Conservation (phyloP, 495 filamentous ascomycete species). For the Penicillium verhagenii region DNA sequence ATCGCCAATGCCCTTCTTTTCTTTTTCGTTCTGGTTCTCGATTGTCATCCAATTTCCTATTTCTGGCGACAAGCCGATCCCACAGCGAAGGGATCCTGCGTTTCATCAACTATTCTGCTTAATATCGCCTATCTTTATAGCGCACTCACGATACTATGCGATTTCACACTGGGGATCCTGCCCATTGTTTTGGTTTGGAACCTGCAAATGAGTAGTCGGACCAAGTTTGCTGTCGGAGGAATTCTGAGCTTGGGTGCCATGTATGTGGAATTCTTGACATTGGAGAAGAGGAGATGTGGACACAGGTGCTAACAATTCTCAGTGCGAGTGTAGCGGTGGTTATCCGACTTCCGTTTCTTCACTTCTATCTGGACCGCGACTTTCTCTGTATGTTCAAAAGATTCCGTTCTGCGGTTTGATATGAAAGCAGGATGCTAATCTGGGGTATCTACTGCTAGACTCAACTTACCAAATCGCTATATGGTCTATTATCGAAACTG, state of each 20-base stretch:
- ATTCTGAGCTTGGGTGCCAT: slow-evolving; percentile 30
- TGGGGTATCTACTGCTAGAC: slow-evolving; percentile 16
- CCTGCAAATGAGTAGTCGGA: slow-evolving; percentile 27
- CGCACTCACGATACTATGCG: slow-evolving; percentile 22
- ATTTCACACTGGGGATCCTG: slow-evolving; percentile 27
- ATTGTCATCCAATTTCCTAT: slow-evolving; percentile 29
- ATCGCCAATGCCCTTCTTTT: slow-evolving; percentile 11
- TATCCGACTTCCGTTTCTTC: slow-evolving; percentile 29
- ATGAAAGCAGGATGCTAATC: not conserved
- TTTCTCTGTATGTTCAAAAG: slow-evolving; percentile 37
- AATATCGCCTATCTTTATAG: slow-evolving; percentile 31
- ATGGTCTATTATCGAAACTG: slow-evolving; percentile 36
- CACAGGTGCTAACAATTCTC: slow-evolving; percentile 1
- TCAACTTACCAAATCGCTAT: slow-evolving; percentile 32
- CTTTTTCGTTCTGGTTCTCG: slow-evolving; percentile 22
- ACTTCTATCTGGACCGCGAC: slow-evolving; percentile 20
- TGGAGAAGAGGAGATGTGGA: not conserved
- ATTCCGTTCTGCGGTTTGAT: too few relatives aligned
- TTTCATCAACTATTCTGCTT: slow-evolving; percentile 8
- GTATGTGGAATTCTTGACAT: too few relatives aligned
- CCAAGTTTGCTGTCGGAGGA: slow-evolving; percentile 26
- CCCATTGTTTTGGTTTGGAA: slow-evolving; percentile 21
- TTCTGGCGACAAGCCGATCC: slow-evolving; percentile 25
- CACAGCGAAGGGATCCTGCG: slow-evolving; percentile 19
- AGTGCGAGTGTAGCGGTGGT: slow-evolving; percentile 33